phyloP scores from a whole-genome alignment of 257 asterid genomes.

The Lycium barbarum region DNA sequence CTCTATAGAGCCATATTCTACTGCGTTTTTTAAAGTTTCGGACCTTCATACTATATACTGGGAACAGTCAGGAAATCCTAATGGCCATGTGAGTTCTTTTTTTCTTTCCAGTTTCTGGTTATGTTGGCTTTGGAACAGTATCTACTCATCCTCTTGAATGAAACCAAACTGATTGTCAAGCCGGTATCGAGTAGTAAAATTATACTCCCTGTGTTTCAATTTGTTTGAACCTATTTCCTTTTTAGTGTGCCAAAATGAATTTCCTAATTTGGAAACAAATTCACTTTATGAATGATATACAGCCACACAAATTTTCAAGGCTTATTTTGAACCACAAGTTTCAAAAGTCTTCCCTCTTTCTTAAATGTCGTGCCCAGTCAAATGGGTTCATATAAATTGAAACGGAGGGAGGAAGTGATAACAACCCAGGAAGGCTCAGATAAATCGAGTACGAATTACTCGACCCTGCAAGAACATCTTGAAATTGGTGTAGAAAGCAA shows the following conservation, averaged over 20 bases:
- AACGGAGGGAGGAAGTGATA: no score
- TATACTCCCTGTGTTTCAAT: no score
- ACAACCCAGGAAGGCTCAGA: neutral
- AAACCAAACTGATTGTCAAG: neutral
- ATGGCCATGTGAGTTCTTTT: conserved; percentile 76
- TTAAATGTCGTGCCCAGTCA: no score
- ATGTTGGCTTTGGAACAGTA: neutral
- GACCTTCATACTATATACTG: conserved; percentile 83
- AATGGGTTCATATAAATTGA: no score
- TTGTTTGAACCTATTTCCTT: no score
- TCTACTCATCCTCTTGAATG: neutral
- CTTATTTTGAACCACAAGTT: no score
- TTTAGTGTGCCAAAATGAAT: no score
- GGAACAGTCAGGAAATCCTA: conserved; percentile 96
- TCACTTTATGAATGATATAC: no score
- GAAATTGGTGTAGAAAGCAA: neutral
- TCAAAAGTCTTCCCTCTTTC: no score
- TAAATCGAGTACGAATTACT: neutral
- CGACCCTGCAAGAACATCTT: neutral
- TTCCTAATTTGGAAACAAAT: no score
- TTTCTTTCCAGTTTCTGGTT: neutral
- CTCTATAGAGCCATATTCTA: conserved; percentile 75
- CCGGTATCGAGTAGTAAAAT: neutral
- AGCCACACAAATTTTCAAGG: no score
- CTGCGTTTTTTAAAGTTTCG: conserved; percentile 88